phyloP scores from a whole-genome alignment of 2,329 filamentous ascomycete species.

The Ramularia endophylla region DNA sequence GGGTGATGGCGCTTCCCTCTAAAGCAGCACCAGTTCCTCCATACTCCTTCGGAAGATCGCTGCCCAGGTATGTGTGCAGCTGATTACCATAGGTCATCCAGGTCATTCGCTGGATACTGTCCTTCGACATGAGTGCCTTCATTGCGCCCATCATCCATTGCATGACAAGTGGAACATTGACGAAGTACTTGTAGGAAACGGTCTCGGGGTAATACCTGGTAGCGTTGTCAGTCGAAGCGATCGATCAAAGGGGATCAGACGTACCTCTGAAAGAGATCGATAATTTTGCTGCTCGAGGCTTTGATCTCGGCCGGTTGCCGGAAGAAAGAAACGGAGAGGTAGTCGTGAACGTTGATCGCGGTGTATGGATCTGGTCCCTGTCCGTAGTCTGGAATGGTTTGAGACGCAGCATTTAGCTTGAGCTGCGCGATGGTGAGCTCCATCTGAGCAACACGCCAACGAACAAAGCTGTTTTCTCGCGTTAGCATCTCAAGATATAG shows the following conservation, averaged over 20 bases:
- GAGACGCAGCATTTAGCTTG: slow-evolving; percentile 61
- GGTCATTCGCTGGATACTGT: slow-evolving; percentile 45
- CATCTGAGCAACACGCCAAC: slow-evolving; percentile 88
- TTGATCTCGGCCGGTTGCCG: slow-evolving; percentile 72
- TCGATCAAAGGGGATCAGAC: slow-evolving; percentile 65
- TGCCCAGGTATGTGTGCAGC: slow-evolving; percentile 60
- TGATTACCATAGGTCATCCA: slow-evolving; percentile 55
- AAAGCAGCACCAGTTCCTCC: slow-evolving; percentile 64
- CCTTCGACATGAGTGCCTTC: slow-evolving; percentile 42
- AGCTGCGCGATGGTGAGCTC: slow-evolving; percentile 75
- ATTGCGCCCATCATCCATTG: slow-evolving; percentile 58
- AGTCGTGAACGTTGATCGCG: slow-evolving; percentile 91
- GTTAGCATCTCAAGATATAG: neutral
- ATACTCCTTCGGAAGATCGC: slow-evolving; percentile 66
- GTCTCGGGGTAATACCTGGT: slow-evolving; percentile 83
- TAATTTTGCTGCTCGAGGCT: slow-evolving; percentile 70
- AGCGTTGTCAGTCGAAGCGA: slow-evolving; percentile 50
- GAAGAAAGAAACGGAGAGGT: slow-evolving; percentile 80
- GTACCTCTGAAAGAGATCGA: slow-evolving; percentile 69
- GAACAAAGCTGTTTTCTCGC: slow-evolving; percentile 61
- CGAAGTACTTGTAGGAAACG: slow-evolving; percentile 86
- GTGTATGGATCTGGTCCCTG: slow-evolving; percentile 71
- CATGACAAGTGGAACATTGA: slow-evolving; percentile 90
- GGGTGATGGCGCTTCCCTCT: slow-evolving; percentile 37
- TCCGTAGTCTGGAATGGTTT: slow-evolving; percentile 63